Base-by-base conservation (phyloP, 768 basidiomycete species). In the Termitomyces sp. region DNA sequence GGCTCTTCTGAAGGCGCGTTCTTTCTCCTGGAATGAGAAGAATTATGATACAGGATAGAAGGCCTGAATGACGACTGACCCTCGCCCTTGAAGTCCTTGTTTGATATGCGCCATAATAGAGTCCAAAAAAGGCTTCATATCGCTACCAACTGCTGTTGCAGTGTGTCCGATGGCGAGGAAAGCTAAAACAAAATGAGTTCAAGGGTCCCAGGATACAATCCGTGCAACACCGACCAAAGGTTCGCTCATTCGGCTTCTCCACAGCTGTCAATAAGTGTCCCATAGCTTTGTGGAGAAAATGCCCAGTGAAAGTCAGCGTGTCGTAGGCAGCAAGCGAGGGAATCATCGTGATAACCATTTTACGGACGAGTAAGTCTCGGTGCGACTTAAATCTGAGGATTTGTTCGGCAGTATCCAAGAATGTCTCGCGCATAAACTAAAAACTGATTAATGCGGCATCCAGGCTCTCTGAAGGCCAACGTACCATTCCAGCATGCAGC, bases 141-240 rank as follows among this genome's bases (percentile, higher is more conserved):
- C 94, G 63, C 94, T 91, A 50, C 89, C 89, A 22, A 98, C 92
- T 53, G 92, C 90, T 46, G 87, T 86, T 2, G 97, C 94, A 54
- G 96, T 92, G 68, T 97, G 94, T 0, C 97, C 97, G 63, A 99
- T 95, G 2, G 97, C 96, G 66, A 95, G 89, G 72, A 98, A 98
- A 3, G 96, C 96, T 94, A 44, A 12, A 50, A 52, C 11, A 51
- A 51, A 35, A n/a, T 48, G 36, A 62, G 66, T 64, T 64, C 68
- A 67, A 50, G 20, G 53, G 35, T 49, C 18, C 32, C 18, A 48
- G 0, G 4, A 32, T 24, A 35, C 32, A 7, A 46, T 57, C 20
- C 55, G 54, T 32, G 62, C 38, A 18, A 18, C n/a, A 69, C 82
- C 57, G 68, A 95, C 95, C 92, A 65, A 92, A 91, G 36, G 90